Conservation (phyloP, 495 filamentous ascomycete genomes). For the Talaromyces stipitatus region DNA sequence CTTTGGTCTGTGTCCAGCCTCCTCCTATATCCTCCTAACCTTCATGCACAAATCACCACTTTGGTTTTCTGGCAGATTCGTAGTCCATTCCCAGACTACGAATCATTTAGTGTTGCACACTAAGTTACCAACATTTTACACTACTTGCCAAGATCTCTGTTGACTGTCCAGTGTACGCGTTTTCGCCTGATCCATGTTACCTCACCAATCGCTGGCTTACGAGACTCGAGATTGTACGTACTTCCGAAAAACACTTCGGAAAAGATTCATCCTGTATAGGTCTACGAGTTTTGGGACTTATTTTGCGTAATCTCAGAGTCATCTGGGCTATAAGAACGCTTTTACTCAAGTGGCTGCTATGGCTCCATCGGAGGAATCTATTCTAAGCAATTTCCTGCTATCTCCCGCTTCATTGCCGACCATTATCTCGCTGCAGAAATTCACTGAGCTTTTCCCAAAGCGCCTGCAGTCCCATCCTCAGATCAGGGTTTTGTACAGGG, state of each 20-base stretch:
- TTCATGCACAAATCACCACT: not conserved
- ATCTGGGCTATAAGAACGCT: not conserved
- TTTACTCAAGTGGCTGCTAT: constrained; percentile 25
- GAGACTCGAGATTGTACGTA: not conserved
- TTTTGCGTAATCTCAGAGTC: not conserved
- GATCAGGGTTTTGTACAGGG: constrained; percentile 67
- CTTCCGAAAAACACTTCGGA: not conserved
- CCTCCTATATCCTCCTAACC: not conserved
- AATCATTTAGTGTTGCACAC: not conserved
- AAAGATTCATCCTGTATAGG: not conserved
- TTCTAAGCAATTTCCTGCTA: constrained; percentile 73
- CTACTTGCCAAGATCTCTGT: not conserved
- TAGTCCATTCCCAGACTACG: not conserved
- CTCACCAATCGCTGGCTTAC: not conserved
- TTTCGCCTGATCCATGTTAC: not conserved
- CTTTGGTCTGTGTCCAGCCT: not conserved
- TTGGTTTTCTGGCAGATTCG: not conserved
- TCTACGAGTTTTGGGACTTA: not conserved
- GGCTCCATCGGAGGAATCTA: constrained; percentile 63
- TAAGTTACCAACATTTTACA: not conserved
- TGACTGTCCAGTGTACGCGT: not conserved
- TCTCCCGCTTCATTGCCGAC: constrained; percentile 64
- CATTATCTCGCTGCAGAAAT: constrained; percentile 64
- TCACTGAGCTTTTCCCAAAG: constrained; percentile 68
- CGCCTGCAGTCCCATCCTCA: constrained; percentile 61